A percentile compares a stretch with the other conserved stretches of the same genome.
Evolutionary conservation across 306 rosid genomes (phyloP).

Genomic region (Vigna radiata): DNA sequence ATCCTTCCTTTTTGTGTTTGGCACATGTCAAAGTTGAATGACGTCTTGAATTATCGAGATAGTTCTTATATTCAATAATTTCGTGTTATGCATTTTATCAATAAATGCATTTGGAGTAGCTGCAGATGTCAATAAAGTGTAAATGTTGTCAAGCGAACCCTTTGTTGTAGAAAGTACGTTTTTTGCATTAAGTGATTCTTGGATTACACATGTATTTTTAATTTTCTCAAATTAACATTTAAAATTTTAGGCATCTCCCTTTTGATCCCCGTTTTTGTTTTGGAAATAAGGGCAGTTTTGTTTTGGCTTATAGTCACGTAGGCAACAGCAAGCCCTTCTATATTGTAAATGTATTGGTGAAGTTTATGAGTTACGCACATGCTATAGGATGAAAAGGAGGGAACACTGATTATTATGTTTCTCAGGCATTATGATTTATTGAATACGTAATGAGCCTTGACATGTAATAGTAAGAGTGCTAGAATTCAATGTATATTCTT

Average conservation of each 20-base stretch:
- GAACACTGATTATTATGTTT: no score
- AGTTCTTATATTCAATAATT: conserved; percentile 2
- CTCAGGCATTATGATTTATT: no score
- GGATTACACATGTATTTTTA: background rate
- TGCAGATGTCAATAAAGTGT: background rate
- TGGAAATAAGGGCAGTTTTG: background rate
- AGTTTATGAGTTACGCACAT: no score
- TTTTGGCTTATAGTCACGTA: conserved; percentile 13
- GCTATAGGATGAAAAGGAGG: no score
- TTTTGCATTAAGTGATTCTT: background rate
- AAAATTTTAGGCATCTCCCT: conserved; percentile 1
- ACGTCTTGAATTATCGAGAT: conserved; percentile 23
- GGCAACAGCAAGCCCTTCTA: background rate
- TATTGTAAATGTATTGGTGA: background rate
- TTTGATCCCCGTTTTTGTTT: background rate
- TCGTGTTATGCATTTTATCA: background rate
- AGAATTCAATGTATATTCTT: no score
- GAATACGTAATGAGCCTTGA: no score
- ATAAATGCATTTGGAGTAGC: background rate
- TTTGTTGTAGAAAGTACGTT: background rate
- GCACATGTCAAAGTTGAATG: conserved; percentile 6
- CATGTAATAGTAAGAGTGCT: no score
- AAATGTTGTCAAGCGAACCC: background rate
- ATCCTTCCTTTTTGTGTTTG: conserved; percentile 22
- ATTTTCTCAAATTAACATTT: background rate